Evolutionary conservation across 192 early-diverging fungal genomes (phyloP), one percentile per base, ranked within the genome.

Genomic region (Rhizophagus sp.): DNA sequence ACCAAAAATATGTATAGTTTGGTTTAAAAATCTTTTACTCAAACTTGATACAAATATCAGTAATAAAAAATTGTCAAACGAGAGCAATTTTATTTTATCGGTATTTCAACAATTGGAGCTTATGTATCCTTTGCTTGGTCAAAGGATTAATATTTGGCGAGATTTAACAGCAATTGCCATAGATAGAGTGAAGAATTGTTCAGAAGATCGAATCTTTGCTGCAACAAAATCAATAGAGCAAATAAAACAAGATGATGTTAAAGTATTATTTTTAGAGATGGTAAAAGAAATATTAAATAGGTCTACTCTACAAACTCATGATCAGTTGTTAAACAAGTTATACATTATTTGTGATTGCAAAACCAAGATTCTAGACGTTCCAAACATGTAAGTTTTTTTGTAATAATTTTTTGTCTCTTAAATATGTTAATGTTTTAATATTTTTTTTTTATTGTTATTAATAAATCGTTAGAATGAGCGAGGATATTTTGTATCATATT

Each of bases 401-500:
- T 3, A 5, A 36, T 36, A 36, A 36, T 36, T 36, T 4, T 36
- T 36, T 36, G 4, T 36, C 36, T 36, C 30, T 30, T 30, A 30
- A 30, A 30, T 30, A 30, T 30, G 30, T 30, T 30, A 30, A 30
- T 30, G 30, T 1, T 30, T 30, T 30, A 30, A 30, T 8, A 0
- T 41, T 41, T 69, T 69, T 19, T 70, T n/a, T 34, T 33, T 30
- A 30, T 44, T 11, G 30, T 67, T 13, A 62, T 27, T 65, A 4
- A 65, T 2, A 30, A 44, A 65, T 41, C 9, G 10, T 30, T 73
- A 73, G 71, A 24, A 12, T 27, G 5, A 27, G 71, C 11, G 71
- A 73, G 52, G 44, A 73, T 1, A 25, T 52, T 10, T 73, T 73
- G 5, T 73, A 47, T 3, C 70, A 72, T 50, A 73, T 73, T 2